Evolutionary conservation across 495 filamentous ascomycete genomes (phyloP).

Genomic region (Parathielavia hyrcaniae): DNA sequence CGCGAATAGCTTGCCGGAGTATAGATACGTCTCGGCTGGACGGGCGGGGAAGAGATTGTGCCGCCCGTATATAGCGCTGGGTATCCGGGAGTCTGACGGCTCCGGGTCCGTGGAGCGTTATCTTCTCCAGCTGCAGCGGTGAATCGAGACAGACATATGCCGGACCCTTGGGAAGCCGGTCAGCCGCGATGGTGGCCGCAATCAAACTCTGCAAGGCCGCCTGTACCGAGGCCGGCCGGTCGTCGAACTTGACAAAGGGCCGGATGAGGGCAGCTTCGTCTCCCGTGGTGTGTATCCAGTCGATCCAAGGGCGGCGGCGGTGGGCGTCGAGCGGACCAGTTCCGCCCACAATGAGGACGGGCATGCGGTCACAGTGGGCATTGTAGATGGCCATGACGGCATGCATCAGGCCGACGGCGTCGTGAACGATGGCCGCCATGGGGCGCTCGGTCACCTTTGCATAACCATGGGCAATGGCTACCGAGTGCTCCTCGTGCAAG

Average conservation of each 20-base stretch:
- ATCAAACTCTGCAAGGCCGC: slow-evolving; percentile 1
- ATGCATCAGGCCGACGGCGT: slow-evolving; percentile 8
- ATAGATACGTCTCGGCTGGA: neutral
- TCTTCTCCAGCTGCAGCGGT: neutral
- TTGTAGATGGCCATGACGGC: slow-evolving; percentile 4
- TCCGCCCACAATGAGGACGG: neutral
- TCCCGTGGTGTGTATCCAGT: slow-evolving; percentile 3
- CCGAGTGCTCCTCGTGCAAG: slow-evolving; percentile 6
- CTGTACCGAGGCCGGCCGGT: slow-evolving; percentile 1
- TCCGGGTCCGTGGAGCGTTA: neutral
- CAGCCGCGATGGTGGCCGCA: neutral
- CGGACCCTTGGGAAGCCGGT: neutral
- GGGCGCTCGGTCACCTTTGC: neutral
- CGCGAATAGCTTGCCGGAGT: neutral
- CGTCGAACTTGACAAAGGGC: slow-evolving; percentile 5
- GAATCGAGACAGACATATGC: slow-evolving; percentile 3
- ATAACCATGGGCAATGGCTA: slow-evolving; percentile 7
- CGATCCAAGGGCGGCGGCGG: neutral
- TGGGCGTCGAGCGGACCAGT: neutral
- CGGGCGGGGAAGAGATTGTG: neutral
- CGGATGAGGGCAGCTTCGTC: slow-evolving; percentile 4
- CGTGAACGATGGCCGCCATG: slow-evolving; percentile 3
- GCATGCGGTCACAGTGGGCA: slow-evolving; percentile 1
- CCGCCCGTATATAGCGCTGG: neutral
- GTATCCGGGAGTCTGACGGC: neutral